A percentile compares a stretch with the other conserved stretches of the same genome.
Conservation (phyloP, 495 filamentous ascomycete genomes). For the Bathelium albidoporum region DNA sequence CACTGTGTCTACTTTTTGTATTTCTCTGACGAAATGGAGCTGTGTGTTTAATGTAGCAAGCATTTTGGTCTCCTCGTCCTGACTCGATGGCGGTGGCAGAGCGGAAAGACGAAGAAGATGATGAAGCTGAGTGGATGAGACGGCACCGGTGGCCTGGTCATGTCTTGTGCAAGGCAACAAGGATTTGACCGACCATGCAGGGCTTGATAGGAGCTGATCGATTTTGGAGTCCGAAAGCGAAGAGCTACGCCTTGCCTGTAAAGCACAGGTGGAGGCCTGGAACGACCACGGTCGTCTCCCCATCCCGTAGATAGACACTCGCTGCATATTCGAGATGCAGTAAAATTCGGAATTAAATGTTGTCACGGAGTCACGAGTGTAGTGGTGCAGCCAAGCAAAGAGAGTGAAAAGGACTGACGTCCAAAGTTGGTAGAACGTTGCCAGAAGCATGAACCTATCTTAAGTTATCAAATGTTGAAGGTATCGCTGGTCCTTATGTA, state of each 20-base stretch:
- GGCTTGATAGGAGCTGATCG: constrained; percentile 51
- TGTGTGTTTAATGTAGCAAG: constrained; percentile 67
- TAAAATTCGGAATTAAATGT: too few species aligned
- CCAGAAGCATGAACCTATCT: too few species aligned
- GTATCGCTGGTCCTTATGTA: background rate
- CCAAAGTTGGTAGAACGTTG: too few species aligned
- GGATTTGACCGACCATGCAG: constrained; percentile 76
- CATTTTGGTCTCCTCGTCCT: constrained; percentile 52
- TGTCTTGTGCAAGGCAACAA: constrained; percentile 48
- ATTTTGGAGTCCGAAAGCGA: constrained; percentile 27
- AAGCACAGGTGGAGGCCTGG: background rate
- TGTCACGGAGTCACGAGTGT: too few species aligned
- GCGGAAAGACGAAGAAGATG: constrained; percentile 89
- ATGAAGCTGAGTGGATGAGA: constrained; percentile 51
- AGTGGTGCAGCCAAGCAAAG: too few species aligned
- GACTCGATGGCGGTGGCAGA: constrained; percentile 57
- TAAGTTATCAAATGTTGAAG: too few species aligned
- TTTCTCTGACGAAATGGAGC: constrained; percentile 75
- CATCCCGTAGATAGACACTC: background rate
- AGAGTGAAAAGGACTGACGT: too few species aligned
- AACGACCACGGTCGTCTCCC: background rate
- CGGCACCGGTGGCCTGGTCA: constrained; percentile 26
- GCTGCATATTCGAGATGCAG: too few species aligned
- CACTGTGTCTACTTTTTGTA: constrained; percentile 68
- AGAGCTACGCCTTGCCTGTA: background rate